These are phyloP conservation scores for Graphiopsis chlorocephala DNA, from an alignment of 2,329 filamentous ascomycete genomes.

Conservation along the genomic window DNA sequence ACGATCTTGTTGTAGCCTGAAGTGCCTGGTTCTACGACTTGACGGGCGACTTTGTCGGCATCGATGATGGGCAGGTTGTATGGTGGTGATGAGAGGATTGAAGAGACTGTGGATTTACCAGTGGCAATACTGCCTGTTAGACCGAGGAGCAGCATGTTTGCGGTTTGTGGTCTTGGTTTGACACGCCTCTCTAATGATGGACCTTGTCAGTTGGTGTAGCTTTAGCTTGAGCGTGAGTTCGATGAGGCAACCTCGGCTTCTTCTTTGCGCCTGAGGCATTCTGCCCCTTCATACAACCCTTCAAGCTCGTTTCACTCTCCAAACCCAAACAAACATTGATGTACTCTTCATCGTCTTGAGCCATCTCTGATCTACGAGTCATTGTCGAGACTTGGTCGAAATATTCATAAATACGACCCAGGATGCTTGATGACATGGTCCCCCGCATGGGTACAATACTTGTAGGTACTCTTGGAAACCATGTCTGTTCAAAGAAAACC, in stretches of 20 bases:
- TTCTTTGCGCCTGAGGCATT: not conserved
- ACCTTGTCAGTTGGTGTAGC: not conserved
- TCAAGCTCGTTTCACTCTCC: too few relatives aligned
- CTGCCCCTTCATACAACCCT: too few relatives aligned
- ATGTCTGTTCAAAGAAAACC: not conserved
- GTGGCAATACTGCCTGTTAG: constrained; percentile 97
- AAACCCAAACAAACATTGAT: too few relatives aligned
- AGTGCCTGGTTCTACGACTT: constrained; percentile 92
- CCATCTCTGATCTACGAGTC: too few relatives aligned
- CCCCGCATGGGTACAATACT: not conserved
- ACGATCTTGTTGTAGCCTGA: constrained; percentile 80
- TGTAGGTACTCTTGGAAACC: not conserved
- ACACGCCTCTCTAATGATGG: not conserved
- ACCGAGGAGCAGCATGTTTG: constrained; percentile 88
- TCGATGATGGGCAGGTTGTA: constrained; percentile 90
- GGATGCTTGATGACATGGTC: too few relatives aligned
- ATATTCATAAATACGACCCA: too few relatives aligned
- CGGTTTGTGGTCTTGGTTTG: not conserved
- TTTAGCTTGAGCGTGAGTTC: not conserved
- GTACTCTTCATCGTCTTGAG: too few relatives aligned
- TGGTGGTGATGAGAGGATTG: constrained; percentile 73
- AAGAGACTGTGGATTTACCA: constrained; percentile 93
- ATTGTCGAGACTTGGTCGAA: too few relatives aligned
- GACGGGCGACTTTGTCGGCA: constrained; percentile 85
- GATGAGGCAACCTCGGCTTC: not conserved